phyloP scores from a whole-genome alignment of 352 stramenopile genomes.

The Phytopythium ostracodes region DNA sequence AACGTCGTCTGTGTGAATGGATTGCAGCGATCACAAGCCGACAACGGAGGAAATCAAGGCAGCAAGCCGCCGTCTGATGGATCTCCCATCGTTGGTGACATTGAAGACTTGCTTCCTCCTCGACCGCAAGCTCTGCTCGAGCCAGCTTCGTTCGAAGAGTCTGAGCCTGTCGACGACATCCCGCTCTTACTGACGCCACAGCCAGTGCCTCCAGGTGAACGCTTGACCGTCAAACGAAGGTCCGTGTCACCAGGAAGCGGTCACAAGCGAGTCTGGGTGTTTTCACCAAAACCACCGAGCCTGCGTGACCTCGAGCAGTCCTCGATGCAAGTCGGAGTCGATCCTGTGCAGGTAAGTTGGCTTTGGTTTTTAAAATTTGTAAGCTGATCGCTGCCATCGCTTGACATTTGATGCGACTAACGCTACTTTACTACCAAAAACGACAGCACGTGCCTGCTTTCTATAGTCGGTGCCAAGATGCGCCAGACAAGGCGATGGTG shows the following conservation, averaged over 20 bases:
- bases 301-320: constrained; percentile 38
- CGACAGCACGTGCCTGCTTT: constrained; percentile 44
- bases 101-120: constrained; percentile 61
- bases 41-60: neutral
- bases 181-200: constrained; percentile 46
- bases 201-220: constrained; percentile 18
- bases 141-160: constrained; percentile 35
- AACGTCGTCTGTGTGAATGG: neutral
- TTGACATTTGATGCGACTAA: neutral
- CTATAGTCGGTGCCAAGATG: constrained; percentile 54
- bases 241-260: constrained; percentile 8
- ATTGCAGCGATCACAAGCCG: neutral
- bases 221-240: constrained; percentile 1
- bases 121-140: constrained; percentile 22
- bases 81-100: constrained; percentile 37
- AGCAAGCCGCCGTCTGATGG: constrained; percentile 26
- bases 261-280: constrained; percentile 44
- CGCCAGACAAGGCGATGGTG: constrained; percentile 65
- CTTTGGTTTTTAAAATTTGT: neutral
- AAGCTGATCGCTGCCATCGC: neutral
- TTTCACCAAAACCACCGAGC: constrained; percentile 33
- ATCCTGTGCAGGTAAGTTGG: constrained; percentile 19
- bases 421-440: neutral
- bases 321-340: constrained; percentile 37
- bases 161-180: constrained; percentile 30